Conservation (phyloP, 2,329 filamentous ascomycete species). For the Cordyceps militaris region DNA sequence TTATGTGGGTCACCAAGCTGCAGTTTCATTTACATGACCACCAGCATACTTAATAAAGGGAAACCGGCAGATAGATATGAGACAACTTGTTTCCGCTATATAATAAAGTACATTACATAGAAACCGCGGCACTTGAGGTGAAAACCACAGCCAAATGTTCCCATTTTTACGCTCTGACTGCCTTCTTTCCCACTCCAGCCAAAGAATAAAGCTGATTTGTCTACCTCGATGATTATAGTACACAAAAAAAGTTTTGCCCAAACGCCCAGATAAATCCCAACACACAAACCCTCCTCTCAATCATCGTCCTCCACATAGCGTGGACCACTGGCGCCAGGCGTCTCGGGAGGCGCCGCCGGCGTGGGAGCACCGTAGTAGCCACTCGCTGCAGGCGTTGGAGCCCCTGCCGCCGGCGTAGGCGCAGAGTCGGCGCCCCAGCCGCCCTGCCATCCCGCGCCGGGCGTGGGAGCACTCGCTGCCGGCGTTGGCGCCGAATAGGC, state of each 20-base stretch:
- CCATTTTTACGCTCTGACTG: neutral
- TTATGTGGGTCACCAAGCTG: neutral
- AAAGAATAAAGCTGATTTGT: neutral
- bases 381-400: conserved; percentile 62
- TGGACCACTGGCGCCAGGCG: conserved; percentile 53
- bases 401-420: conserved; percentile 57
- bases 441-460: conserved; percentile 55
- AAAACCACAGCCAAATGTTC: neutral
- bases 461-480: conserved; percentile 60
- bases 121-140: no score
- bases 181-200: neutral
- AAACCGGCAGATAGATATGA: neutral
- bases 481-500: conserved; percentile 60
- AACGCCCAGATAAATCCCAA: conserved; percentile 2
- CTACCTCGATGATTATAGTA: conserved; percentile 10
- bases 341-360: conserved; percentile 52
- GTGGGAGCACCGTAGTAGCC: conserved; percentile 52
- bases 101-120: no score
- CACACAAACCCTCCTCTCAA: conserved; percentile 11
- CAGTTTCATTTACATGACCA: no score
- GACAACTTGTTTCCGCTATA: no score
- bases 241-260: conserved; percentile 1
- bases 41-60: neutral
- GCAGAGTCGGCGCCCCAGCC: conserved; percentile 57
- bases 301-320: conserved; percentile 50